phyloP scores from a whole-genome alignment of 345 rosid species.

The Gossypium australe region DNA sequence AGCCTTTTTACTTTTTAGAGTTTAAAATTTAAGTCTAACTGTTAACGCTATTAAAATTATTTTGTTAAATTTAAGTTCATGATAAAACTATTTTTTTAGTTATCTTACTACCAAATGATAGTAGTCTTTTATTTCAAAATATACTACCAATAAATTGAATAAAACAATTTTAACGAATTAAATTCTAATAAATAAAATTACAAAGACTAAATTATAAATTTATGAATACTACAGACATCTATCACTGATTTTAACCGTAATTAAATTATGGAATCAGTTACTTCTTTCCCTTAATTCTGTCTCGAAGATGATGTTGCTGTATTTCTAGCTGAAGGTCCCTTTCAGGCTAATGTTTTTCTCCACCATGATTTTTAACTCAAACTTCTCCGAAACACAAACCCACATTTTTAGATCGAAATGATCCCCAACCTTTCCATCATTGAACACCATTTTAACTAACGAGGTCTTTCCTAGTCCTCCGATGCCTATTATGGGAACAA shows the following conservation, averaged over 20 bases:
- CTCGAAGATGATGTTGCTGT: background rate
- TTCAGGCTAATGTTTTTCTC: background rate
- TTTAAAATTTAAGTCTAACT: too few relatives aligned
- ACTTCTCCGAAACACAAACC: background rate
- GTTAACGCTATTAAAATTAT: too few relatives aligned
- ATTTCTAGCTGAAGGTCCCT: background rate
- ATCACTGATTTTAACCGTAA: too few relatives aligned
- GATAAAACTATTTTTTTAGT: too few relatives aligned
- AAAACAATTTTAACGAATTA: too few relatives aligned
- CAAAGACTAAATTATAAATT: too few relatives aligned
- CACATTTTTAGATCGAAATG: background rate
- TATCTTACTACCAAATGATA: too few relatives aligned
- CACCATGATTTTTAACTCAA: background rate
- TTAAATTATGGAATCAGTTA: background rate
- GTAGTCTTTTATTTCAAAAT: too few relatives aligned
- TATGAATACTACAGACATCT: accelerated
- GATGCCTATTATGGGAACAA: background rate
- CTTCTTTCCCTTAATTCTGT: background rate
- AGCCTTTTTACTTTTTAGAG: accelerated
- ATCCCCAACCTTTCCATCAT: background rate
- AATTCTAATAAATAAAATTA: too few relatives aligned
- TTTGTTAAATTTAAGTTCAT: too few relatives aligned
- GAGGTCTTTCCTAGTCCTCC: background rate
- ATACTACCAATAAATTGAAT: background rate
- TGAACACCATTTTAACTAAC: background rate